Percentiles rank a stretch among this genome's conserved stretches.
These are phyloP conservation scores for Fusarium devonianum DNA, from an alignment of 2,329 filamentous ascomycete species.

Conservation along the genomic window DNA sequence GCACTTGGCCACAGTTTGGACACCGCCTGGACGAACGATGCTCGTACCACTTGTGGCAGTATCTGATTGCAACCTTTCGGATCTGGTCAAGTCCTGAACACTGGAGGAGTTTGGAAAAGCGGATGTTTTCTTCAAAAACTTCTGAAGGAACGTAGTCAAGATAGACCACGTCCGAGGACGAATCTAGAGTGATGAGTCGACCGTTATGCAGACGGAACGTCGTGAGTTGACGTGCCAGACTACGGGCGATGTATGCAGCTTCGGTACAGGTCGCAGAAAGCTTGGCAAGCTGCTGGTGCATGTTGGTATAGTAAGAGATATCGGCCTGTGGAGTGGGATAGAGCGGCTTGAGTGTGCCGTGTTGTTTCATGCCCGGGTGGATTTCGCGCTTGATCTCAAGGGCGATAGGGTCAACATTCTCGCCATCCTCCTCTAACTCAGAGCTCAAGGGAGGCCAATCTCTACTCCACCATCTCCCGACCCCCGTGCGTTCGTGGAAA, in stretches of 20 bases:
- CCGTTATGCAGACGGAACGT: constrained; percentile 40
- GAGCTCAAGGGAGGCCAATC: constrained; percentile 1
- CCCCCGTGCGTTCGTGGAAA: constrained; percentile 15
- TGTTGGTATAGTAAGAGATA: constrained; percentile 44
- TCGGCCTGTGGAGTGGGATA: constrained; percentile 43
- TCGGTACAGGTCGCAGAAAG: constrained; percentile 42
- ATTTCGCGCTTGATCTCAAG: constrained; percentile 37
- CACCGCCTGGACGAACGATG: constrained; percentile 41
- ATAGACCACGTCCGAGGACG: constrained; percentile 44
- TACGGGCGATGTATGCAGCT: constrained; percentile 32
- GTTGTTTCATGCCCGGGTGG: constrained; percentile 22
- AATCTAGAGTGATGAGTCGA: constrained; percentile 42
- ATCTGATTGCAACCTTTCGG: constrained; percentile 52
- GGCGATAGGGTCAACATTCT: constrained; percentile 32
- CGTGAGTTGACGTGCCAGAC: constrained; percentile 29
- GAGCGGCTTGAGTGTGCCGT: constrained; percentile 36
- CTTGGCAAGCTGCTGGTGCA: constrained; percentile 41
- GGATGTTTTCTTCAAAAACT: constrained; percentile 39
- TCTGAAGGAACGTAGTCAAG: constrained; percentile 47
- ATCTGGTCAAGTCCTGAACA: constrained; percentile 46
- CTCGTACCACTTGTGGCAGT: constrained; percentile 52
- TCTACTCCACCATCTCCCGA: constrained; percentile 38
- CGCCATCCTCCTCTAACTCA: constrained; percentile 20
- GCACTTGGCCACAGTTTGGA: constrained; percentile 45
- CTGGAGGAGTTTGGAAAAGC: constrained; percentile 37